Percentiles rank a stretch among this genome's conserved stretches.
Conservation (phyloP, 495 filamentous ascomycete genomes). For the Tuber calosporum region DNA sequence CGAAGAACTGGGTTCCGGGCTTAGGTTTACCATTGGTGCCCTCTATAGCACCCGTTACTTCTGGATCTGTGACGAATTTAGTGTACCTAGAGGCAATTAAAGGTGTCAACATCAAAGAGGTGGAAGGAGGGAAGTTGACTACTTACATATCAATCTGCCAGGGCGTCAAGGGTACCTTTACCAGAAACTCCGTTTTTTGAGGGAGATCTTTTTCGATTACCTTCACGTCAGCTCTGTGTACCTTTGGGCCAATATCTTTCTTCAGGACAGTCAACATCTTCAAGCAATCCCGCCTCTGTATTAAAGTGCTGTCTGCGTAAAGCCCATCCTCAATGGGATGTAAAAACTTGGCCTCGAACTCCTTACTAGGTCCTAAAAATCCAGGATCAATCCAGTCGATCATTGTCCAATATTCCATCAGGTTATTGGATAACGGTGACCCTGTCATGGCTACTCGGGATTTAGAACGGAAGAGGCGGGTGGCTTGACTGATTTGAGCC, state of each 20-base stretch:
- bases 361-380: constrained; percentile 58
- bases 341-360: constrained; percentile 63
- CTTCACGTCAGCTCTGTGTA: constrained; percentile 64
- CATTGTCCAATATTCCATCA: constrained; percentile 75
- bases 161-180: constrained; percentile 61
- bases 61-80: constrained; percentile 26
- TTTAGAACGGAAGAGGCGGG: constrained; percentile 55
- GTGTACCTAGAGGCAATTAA: constrained; percentile 16
- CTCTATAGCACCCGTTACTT: constrained; percentile 25
- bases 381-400: constrained; percentile 80
- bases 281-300: constrained; percentile 53
- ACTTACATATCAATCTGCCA: constrained; percentile 52
- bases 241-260: constrained; percentile 65
- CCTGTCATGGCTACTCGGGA: constrained; percentile 82
- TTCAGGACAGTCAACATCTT: constrained; percentile 65
- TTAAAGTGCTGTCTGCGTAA: constrained; percentile 53
- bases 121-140: not conserved
- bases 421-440: constrained; percentile 74
- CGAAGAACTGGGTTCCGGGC: constrained; percentile 30
- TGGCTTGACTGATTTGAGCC: constrained; percentile 49
- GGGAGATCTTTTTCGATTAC: constrained; percentile 60
- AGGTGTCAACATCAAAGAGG: constrained; percentile 9
- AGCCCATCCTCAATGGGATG: constrained; percentile 68
- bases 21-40: constrained; percentile 10
- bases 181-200: constrained; percentile 70